Base-by-base conservation (phyloP, 78 protist species). In the Cavenderia fasciculata region DNA sequence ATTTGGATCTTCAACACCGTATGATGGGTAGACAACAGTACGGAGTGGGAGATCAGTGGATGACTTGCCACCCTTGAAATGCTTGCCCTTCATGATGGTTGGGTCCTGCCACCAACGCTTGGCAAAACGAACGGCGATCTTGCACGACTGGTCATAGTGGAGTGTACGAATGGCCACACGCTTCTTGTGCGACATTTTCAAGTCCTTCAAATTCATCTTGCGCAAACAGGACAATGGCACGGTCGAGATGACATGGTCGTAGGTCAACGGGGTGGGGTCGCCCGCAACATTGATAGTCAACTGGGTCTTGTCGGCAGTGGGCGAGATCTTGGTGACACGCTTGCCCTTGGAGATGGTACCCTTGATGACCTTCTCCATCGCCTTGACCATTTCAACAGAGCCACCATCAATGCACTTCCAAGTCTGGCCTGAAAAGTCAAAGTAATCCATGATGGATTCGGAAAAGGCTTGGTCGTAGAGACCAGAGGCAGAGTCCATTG, bases 101-200 rank as follows among this genome's bases (percentile, higher is more conserved):
- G 43, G 31, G 41, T 74, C 85, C 41, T 74, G 70, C 85, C 85
- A 74, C 85, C 85, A 74, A 74, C 85, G 85, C 10, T 23, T 25
- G n/a, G 23, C 38, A 31, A 74, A 74, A 25, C 21, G 5, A n/a
- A 74, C 36, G 7, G 70, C 69, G 40, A 74, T 23, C 46, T 74
- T 74, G 18, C 52, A 23, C 0, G 85, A 36, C 14, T 25, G 54
- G 18, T 31, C 63, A 21, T 74, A 74, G 18, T 57, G 23, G 10
- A 74, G 69, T 0, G 69, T 16, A 59, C 85, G 85, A 44, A 38
- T 38, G 2, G 70, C 85, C 11, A 21, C 34, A 18, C 31, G 34
- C 46, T 52, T 29, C 38, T 74, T 74, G 40, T 25, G 27, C 23
- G 85, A 44, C 33, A 74, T 27, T 19, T 41, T 57, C 29, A 31